phyloP scores from a whole-genome alignment of 83 land plant species.

The Isoetes engelmannii region DNA sequence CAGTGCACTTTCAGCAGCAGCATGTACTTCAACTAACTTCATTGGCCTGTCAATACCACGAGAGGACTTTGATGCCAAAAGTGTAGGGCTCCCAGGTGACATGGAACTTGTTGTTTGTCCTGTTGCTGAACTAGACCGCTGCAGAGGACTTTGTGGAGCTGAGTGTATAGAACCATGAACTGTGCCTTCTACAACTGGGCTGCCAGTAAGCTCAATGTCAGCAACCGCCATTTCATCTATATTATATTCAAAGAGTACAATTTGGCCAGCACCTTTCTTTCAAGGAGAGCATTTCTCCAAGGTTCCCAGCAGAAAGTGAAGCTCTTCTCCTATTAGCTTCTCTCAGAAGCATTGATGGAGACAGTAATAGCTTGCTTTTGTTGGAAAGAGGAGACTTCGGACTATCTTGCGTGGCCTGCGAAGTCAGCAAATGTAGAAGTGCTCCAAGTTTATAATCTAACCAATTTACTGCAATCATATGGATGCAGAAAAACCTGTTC shows the following conservation, averaged over 20 bases:
- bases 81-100: not conserved
- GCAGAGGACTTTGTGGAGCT: not conserved
- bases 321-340: conserved; percentile 95
- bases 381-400: conserved; percentile 54
- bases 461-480: not conserved
- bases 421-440: not conserved
- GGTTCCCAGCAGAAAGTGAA: conserved; percentile 78
- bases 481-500: conserved; percentile 51
- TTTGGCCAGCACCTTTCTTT: conserved; percentile 44
- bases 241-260: not conserved
- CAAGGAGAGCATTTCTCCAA: conserved; percentile 42
- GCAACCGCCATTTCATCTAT: not conserved
- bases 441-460: not conserved
- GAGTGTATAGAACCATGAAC: not conserved
- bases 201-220: conserved; percentile 37
- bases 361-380: conserved; percentile 64
- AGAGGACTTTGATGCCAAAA: no score
- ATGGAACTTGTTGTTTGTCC: not conserved
- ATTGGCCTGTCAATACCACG: conserved; percentile 64
- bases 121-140: not conserved
- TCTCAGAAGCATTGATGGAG: conserved; percentile 69
- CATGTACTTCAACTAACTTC: conserved; percentile 81
- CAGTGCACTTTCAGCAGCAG: conserved; percentile 84
- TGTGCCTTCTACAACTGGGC: conserved; percentile 59
- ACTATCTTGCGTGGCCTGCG: conserved; percentile 51